phyloP scores from a whole-genome alignment of 192 early-diverging fungal genomes.

The Coemansia interrupta region DNA sequence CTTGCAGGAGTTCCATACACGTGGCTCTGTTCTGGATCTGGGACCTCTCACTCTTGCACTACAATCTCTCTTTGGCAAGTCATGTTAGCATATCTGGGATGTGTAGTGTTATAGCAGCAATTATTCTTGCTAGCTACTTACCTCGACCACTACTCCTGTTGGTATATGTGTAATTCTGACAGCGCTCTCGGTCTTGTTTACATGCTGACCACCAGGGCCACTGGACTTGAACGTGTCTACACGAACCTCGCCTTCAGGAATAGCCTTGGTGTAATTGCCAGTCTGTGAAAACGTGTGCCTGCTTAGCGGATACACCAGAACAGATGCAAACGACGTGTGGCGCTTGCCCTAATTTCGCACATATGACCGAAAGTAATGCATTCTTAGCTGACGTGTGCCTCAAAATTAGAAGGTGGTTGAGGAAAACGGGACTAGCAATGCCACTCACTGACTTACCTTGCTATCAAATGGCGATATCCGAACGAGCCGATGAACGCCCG shows the following conservation, averaged over 20 bases:
- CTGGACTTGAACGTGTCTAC: constrained; percentile 54
- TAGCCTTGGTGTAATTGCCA: constrained; percentile 22
- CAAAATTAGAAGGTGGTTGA: too few species aligned
- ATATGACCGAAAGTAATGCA: too few species aligned
- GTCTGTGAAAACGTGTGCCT: constrained; percentile 18
- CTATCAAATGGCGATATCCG: constrained; percentile 66
- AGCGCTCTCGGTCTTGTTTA: constrained; percentile 84
- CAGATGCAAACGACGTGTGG: constrained; percentile 60
- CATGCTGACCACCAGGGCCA: constrained; percentile 70
- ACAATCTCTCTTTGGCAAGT: not conserved
- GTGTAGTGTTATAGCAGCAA: not conserved
- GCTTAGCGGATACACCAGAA: constrained; percentile 14
- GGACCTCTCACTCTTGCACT: constrained; percentile 9
- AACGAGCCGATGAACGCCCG: constrained; percentile 68
- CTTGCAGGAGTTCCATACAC: constrained; percentile 71
- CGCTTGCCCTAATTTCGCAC: constrained; percentile 55
- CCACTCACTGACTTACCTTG: constrained; percentile 62
- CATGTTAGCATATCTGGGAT: not conserved
- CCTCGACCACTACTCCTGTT: constrained; percentile 67
- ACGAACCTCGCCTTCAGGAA: constrained; percentile 52
- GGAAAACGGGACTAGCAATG: too few species aligned
- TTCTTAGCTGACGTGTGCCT: too few species aligned
- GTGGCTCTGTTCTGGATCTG: constrained; percentile 66
- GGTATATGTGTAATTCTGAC: constrained; percentile 84
- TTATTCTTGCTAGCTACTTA: constrained; percentile 9